Evolutionary conservation across 805 yeast genomes (phyloP).

Genomic region (Naumovozyma castellii): DNA sequence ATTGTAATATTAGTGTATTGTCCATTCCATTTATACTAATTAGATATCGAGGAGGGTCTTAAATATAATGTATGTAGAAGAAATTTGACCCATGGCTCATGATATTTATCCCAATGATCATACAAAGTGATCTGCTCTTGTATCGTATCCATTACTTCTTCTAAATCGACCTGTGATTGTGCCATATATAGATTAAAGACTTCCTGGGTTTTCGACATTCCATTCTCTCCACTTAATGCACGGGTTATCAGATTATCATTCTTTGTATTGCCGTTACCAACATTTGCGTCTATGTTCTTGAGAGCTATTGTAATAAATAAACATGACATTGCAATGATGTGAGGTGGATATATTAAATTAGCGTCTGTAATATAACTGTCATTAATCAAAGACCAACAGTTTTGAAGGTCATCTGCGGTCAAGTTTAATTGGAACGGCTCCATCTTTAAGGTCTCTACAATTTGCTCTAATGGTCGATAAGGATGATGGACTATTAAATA

Average conservation of each 20-base stretch:
- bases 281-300: not conserved
- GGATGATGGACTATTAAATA: constrained; percentile 70
- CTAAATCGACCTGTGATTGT: constrained; percentile 64
- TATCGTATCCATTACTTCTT: constrained; percentile 68
- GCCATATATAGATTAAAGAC: constrained; percentile 46
- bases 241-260: constrained; percentile 34
- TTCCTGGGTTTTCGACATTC: constrained; percentile 16
- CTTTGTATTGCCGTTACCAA: not conserved
- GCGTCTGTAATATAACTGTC: constrained; percentile 85
- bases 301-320: constrained; percentile 60
- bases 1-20: too few species aligned
- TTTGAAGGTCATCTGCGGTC: constrained; percentile 63
- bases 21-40: too few species aligned
- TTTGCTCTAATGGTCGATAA: constrained; percentile 50
- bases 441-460: constrained; percentile 35
- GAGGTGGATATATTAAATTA: constrained; percentile 79
- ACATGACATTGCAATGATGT: constrained; percentile 72
- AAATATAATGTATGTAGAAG: constrained; percentile 27
- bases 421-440: constrained; percentile 27
- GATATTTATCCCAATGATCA: constrained; percentile 80
- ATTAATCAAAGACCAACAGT: constrained; percentile 81
- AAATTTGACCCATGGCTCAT: constrained; percentile 48
- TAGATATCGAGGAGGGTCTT: constrained; percentile 6
- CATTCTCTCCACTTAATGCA: constrained; percentile 10
- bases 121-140: constrained; percentile 78